Evolutionary conservation across 2,329 filamentous ascomycete genomes (phyloP).

Genomic region (Aplosporella prunicola): DNA sequence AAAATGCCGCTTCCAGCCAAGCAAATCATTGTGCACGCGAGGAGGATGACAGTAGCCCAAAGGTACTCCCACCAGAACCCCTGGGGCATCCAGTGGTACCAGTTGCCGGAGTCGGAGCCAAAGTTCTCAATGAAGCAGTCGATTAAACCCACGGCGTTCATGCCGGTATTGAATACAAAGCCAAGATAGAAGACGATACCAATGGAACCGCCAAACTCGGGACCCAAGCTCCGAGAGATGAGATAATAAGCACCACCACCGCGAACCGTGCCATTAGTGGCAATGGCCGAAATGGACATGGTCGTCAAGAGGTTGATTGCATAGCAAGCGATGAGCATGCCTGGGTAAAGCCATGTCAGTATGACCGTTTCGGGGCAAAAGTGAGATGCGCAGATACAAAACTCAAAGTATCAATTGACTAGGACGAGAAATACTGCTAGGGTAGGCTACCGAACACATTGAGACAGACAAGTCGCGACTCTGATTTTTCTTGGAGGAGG

Average conservation of each 20-base stretch:
- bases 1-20: conserved; percentile 73
- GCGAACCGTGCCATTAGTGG: conserved; percentile 80
- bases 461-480: background rate
- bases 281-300: conserved; percentile 78
- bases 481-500: background rate
- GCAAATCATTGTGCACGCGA: conserved; percentile 65
- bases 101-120: conserved; percentile 47
- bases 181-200: conserved; percentile 84
- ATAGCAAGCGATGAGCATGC: conserved; percentile 66
- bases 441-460: background rate
- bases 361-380: too few relatives aligned
- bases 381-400: too few relatives aligned
- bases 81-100: conserved; percentile 53
- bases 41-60: conserved; percentile 61
- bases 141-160: conserved; percentile 80
- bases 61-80: conserved; percentile 71
- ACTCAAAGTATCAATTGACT: too few relatives aligned
- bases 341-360: conserved; percentile 37
- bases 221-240: conserved; percentile 75
- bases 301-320: conserved; percentile 74
- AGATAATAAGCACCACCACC: conserved; percentile 84
- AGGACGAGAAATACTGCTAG: too few relatives aligned
- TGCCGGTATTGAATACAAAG: conserved; percentile 75
- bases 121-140: conserved; percentile 74
- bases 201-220: conserved; percentile 83